These are phyloP conservation scores for Salix exigua DNA, from an alignment of 345 rosid species.

Conservation along the genomic window DNA sequence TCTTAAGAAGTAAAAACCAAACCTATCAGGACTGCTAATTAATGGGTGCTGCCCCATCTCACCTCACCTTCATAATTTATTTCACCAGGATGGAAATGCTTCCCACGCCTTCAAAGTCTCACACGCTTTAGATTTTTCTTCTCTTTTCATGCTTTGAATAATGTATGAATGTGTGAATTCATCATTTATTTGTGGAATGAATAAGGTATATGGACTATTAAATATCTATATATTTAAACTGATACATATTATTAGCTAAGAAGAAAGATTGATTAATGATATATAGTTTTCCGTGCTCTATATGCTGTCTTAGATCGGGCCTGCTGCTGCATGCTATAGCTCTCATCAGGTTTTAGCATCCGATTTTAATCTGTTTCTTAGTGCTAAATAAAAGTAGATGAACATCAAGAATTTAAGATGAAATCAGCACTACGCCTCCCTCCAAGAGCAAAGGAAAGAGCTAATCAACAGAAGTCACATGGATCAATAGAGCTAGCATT, in stretches of 20 bases:
- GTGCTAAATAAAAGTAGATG: no score
- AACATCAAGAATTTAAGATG: no score
- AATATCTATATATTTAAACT: no score
- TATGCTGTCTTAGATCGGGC: background rate
- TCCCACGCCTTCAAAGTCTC: background rate
- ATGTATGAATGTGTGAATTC: background rate
- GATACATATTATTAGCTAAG: no score
- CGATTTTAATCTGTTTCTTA: no score
- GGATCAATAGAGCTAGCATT: background rate
- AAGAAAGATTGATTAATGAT: no score
- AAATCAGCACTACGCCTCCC: no score
- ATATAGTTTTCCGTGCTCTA: background rate
- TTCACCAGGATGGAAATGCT: background rate
- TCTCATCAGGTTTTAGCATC: background rate
- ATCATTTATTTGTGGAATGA: background rate
- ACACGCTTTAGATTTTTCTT: background rate
- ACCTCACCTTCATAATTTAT: background rate
- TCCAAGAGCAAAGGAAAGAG: no score
- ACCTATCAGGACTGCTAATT: no score
- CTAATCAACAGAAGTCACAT: no score
- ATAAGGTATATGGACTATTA: no score
- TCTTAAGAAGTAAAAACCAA: no score
- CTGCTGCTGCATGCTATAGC: background rate
- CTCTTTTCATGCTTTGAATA: background rate
- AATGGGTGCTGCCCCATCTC: background rate